Base-by-base conservation (phyloP, 2,329 filamentous ascomycete species). In the Colletotrichum salicis region DNA sequence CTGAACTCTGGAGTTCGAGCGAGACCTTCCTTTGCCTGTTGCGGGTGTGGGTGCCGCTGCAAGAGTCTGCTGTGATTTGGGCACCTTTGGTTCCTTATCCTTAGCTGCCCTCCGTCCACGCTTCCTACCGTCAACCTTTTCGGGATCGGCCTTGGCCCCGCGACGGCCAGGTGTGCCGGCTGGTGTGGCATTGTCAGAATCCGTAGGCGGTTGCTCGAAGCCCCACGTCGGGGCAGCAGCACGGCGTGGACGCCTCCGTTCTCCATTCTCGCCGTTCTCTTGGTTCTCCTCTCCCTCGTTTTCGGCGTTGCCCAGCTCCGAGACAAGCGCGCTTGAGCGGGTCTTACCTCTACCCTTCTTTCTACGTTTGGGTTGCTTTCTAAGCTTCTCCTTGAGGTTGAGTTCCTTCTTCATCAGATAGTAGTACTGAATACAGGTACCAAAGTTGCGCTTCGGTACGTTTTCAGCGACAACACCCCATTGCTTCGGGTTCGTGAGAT, bases 391-490 rank as follows among this genome's bases (percentile, higher is more conserved):
- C 79, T 95, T 94, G 72, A 95, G 91, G 73, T 93, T 91, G 54
- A 91, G 88, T 58, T 91, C 87, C 82, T 92, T 92, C 82, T 91
- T 96, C 78, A 92, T 93, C 73, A 93, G 86, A 80, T 96, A 96
- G 81, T 96, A 96, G 80, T 95, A 94, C 78, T 94, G 92, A 76
- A 96, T 96, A 80, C 92, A 94, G 58, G 93, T 89, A 74, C 92
- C 92, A 80, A 94, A 95, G 76, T 93, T 91, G 29, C 93, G 90
- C 35, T 88, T 86, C 0, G 88, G 87, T 6, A 96, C 83, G 29
- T 87, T 86, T 70, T 92, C 90, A 5, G 93, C 92, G 70, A 96
- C 91, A 76, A 90, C 91, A 68, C 93, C 92, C 93, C 93, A 96
- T 77, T 95, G 93, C 85, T 96, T 96, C 0, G 93, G 92, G 70